Percentiles rank a stretch among this genome's conserved stretches.
Conservation (phyloP, 2,329 filamentous ascomycete genomes). For the Alternaria alternata region DNA sequence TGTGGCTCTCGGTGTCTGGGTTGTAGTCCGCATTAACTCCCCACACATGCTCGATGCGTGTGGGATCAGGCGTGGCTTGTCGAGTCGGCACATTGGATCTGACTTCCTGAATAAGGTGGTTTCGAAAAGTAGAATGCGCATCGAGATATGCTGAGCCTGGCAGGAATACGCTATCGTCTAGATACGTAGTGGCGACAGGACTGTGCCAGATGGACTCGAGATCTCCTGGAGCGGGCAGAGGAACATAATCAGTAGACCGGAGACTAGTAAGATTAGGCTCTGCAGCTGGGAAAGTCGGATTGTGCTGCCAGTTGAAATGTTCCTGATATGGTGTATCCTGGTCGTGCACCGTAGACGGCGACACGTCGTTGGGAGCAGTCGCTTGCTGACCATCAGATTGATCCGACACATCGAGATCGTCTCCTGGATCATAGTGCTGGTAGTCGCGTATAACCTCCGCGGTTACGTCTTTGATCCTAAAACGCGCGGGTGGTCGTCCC, state of each 20-base stretch:
- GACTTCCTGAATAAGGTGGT: conserved; percentile 25
- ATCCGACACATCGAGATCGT: not conserved
- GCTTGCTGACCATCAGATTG: not conserved
- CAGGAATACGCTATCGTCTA: conserved; percentile 21
- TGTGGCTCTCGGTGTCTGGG: not conserved
- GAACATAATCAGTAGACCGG: not conserved
- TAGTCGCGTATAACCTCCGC: conserved; percentile 22
- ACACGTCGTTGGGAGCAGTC: not conserved
- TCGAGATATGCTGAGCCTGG: conserved; percentile 29
- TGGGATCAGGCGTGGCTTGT: conserved; percentile 18
- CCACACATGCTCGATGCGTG: not conserved
- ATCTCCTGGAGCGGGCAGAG: not conserved
- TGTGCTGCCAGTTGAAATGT: not conserved
- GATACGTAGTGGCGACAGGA: conserved; percentile 4
- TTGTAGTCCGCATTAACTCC: not conserved
- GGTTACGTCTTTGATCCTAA: conserved; percentile 20
- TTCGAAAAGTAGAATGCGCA: conserved; percentile 26
- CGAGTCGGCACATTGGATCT: conserved; percentile 18
- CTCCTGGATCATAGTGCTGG: not conserved
- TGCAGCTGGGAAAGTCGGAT: not conserved
- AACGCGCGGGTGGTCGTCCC: conserved; percentile 7
- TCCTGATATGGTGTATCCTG: not conserved
- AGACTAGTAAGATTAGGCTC: not conserved
- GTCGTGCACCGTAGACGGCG: not conserved
- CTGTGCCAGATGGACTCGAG: conserved; percentile 6